A percentile compares a stretch with the other conserved stretches of the same genome.
These are phyloP conservation scores for Penicillium cataractarum DNA, from an alignment of 495 filamentous ascomycete genomes.

Conservation along the genomic window DNA sequence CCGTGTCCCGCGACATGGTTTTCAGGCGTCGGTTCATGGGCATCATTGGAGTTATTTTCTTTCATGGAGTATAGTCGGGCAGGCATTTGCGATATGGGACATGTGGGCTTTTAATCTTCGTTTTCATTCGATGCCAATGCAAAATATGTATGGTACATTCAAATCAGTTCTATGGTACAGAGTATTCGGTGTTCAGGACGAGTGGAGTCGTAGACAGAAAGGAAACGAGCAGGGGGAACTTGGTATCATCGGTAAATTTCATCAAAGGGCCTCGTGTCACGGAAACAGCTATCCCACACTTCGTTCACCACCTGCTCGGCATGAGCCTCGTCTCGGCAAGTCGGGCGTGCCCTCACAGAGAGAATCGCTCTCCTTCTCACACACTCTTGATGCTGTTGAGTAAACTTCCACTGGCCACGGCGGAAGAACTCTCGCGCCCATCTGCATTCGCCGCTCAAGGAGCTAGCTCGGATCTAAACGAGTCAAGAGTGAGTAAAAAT, in stretches of 20 bases:
- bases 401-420: slow-evolving; percentile 81
- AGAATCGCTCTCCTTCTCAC: slow-evolving; percentile 77
- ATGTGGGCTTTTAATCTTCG: slow-evolving; percentile 29
- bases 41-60: slow-evolving; percentile 28
- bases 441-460: slow-evolving; percentile 90
- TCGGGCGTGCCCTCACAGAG: slow-evolving; percentile 72
- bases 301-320: slow-evolving; percentile 89
- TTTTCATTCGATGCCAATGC: slow-evolving; percentile 24
- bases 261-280: slow-evolving; percentile 92
- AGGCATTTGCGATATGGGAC: slow-evolving; percentile 23
- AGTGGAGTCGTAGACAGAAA: slow-evolving; percentile 16
- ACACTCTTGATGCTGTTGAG: slow-evolving; percentile 91
- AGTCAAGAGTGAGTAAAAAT: background rate
- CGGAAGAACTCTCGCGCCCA: slow-evolving; percentile 86
- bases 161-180: slow-evolving; percentile 31
- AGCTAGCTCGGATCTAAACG: slow-evolving; percentile 82
- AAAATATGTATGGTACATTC: slow-evolving; percentile 35
- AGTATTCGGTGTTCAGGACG: slow-evolving; percentile 11
- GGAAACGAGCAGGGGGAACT: background rate
- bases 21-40: slow-evolving; percentile 16
- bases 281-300: slow-evolving; percentile 96
- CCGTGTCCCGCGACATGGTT: slow-evolving; percentile 1
- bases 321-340: slow-evolving; percentile 83
- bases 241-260: slow-evolving; percentile 83
- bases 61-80: slow-evolving; percentile 22